These are phyloP conservation scores for Paecilomyces fulvus DNA, from an alignment of 2,329 filamentous ascomycete genomes.

Conservation along the genomic window DNA sequence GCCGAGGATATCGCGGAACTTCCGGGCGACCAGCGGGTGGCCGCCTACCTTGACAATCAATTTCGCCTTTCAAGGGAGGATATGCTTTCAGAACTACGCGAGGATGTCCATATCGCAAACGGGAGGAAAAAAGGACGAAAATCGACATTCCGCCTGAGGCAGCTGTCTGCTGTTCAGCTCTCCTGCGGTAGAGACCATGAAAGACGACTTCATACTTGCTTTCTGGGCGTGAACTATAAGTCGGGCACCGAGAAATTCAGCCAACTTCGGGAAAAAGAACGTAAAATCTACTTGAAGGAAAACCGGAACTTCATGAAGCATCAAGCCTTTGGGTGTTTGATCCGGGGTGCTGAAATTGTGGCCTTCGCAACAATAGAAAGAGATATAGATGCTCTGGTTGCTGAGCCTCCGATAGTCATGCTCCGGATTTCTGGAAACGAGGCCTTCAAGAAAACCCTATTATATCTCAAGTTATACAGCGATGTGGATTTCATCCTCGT, in stretches of 20 bases:
- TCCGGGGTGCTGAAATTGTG: constrained; percentile 43
- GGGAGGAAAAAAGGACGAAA: constrained; percentile 42
- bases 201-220: constrained; percentile 19
- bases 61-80: constrained; percentile 65
- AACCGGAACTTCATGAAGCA: constrained; percentile 49
- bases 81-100: constrained; percentile 57
- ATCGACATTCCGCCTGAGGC: constrained; percentile 29
- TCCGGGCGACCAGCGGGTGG: constrained; percentile 29
- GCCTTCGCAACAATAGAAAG: constrained; percentile 54
- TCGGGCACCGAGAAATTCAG: constrained; percentile 40
- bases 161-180: constrained; percentile 33
- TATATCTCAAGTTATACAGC: constrained; percentile 29
- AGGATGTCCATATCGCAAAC: constrained; percentile 48
- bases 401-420: constrained; percentile 38
- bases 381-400: constrained; percentile 38
- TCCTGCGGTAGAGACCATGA: constrained; percentile 25
- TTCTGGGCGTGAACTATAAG: constrained; percentile 34
- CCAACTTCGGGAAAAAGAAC: constrained; percentile 16
- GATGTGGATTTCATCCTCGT: constrained; percentile 49
- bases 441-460: constrained; percentile 41
- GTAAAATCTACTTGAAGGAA: constrained; percentile 40
- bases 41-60: constrained; percentile 57
- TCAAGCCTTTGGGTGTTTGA: constrained; percentile 53
- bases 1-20: constrained; percentile 42
- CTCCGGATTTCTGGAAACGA: constrained; percentile 44